Base-by-base conservation (phyloP, 2,329 filamentous ascomycete species). In the Botrytis paeoniae region DNA sequence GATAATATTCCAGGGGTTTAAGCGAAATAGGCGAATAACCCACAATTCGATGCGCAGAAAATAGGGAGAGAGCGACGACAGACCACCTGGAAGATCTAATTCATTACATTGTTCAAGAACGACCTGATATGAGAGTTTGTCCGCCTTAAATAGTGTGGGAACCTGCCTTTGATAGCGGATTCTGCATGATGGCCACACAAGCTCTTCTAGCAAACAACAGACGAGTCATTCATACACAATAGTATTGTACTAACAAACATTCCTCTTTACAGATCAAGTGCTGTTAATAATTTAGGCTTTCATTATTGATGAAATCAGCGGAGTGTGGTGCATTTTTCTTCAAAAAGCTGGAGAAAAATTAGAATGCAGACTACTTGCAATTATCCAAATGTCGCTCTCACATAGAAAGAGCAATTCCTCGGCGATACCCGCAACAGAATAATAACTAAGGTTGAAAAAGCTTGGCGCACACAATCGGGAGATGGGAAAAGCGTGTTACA, bases 21-120 rank as follows among this genome's bases (percentile, higher is more conserved):
- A 57, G 51, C 51, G 51, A 57, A 2, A 18, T 18, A 57, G 51
- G 14, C 51, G 51, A 57, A 32, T 18, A 4, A 5, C n/a, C 14
- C 16, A 8, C 6, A 57, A 57, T 29, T 6, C 14, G 1, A 18
- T 29, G 3, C 3, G 12, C n/a, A 18, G 25, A 29, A 29, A 32
- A 57, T 18, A 1, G 29, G 51, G 3, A 0, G 14, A 29, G 25
- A n/a, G 1, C 37, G 9, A 60, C 12, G 14, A 35, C 5, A 35
- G 29, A 35, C 8, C 2, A 22, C 4, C 4, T 7, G 22, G 9
- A 18, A 60, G 9, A 20, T 12, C 9, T 7, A 10, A 10, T 12
- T 1, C 8, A 10, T 9, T 3, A 6, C 0, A 37, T 9, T 4
- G 4, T 22, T 12, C 18, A 22, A 60, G 2, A 37, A 5, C 0